These are phyloP conservation scores for Fusarium hainanense DNA, from an alignment of 2,329 filamentous ascomycete species.

Conservation along the genomic window DNA sequence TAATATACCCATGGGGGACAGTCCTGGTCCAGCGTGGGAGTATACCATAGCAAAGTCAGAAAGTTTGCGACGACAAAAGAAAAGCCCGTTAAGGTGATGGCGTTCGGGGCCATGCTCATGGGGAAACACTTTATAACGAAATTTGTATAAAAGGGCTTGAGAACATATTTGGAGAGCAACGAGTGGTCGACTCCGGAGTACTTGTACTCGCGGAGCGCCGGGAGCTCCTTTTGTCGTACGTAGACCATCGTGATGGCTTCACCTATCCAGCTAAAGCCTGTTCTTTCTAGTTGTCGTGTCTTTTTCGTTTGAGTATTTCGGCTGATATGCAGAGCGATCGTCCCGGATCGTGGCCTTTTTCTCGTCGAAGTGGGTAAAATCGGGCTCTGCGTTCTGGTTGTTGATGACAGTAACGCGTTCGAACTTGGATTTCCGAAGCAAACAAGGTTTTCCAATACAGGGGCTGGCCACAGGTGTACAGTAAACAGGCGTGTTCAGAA, in stretches of 20 bases:
- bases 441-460: neutral
- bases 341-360: constrained; percentile 32
- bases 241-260: constrained; percentile 78
- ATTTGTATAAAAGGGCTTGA: constrained; percentile 98
- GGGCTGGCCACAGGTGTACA: neutral
- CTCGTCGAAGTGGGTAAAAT: constrained; percentile 31
- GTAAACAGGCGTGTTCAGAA: neutral
- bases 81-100: constrained; percentile 93
- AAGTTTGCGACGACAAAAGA: constrained; percentile 90
- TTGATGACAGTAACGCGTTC: neutral
- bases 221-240: constrained; percentile 90
- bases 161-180: constrained; percentile 87
- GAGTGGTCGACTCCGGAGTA: constrained; percentile 94
- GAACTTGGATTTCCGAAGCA: neutral
- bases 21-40: constrained; percentile 91
- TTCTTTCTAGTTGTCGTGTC: constrained; percentile 1
- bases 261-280: neutral
- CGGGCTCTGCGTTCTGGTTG: constrained; percentile 12
- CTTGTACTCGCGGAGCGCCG: constrained; percentile 92
- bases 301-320: constrained; percentile 2
- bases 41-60: constrained; percentile 94
- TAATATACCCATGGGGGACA: constrained; percentile 96
- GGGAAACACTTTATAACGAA: constrained; percentile 95
- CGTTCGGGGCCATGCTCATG: constrained; percentile 89
- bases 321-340: constrained; percentile 14